Evolutionary conservation across 257 asterid genomes (phyloP).

Genomic region (Primulina huaijiensis): DNA sequence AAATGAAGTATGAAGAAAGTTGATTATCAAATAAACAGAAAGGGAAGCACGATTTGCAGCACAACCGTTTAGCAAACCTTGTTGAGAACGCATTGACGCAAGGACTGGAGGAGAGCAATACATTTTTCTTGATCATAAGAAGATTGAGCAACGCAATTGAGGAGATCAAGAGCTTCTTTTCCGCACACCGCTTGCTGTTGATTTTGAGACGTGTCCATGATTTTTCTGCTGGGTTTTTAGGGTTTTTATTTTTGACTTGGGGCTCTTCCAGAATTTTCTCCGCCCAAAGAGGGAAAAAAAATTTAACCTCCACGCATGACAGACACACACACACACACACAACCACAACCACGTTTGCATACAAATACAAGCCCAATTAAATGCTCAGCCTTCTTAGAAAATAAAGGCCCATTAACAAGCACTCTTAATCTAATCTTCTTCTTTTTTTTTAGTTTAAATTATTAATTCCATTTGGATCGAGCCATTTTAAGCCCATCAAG

Average conservation of each 20-base stretch:
- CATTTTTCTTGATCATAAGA: conserved; percentile 73
- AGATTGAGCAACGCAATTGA: conserved; percentile 67
- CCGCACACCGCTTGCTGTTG: conserved; percentile 59
- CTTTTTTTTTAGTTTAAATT: no score
- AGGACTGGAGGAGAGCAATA: conserved; percentile 51
- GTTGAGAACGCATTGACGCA: conserved; percentile 67
- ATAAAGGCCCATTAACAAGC: no score
- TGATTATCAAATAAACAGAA: background rate
- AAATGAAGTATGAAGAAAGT: no score
- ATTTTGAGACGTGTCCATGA: conserved; percentile 43
- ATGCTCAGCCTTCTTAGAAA: no score
- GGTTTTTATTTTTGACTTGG: conserved; percentile 30
- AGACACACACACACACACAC: no score
- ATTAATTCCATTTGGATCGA: no score
- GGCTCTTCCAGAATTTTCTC: background rate
- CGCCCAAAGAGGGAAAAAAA: no score
- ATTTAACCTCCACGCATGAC: no score
- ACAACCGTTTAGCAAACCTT: conserved; percentile 38
- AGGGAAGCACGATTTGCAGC: background rate
- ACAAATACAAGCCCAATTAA: no score
- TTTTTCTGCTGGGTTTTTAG: conserved; percentile 18
- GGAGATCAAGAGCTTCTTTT: conserved; percentile 66
- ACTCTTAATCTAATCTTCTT: no score
- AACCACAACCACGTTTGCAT: no score
- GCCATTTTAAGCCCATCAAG: background rate